Conservation (phyloP, 139 green algal genomes). For the Edaphochlamys debaryana region DNA sequence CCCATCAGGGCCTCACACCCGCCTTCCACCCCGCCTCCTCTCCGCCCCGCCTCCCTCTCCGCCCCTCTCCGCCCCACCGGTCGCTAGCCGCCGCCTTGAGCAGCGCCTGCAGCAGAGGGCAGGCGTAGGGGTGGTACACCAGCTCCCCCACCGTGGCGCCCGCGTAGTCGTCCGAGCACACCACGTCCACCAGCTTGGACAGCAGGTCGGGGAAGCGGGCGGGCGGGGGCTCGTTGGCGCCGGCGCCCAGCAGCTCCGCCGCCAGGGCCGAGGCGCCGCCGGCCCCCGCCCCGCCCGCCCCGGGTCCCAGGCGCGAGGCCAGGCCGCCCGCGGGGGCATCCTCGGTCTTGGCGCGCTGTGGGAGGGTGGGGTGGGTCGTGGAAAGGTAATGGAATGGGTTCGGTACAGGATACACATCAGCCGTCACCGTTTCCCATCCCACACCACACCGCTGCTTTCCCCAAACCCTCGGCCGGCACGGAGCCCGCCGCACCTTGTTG, state of each 20-base stretch:
- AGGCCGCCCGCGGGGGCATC: neutral
- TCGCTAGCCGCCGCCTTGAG: constrained; percentile 55
- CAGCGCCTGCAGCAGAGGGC: constrained; percentile 76
- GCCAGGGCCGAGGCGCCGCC: neutral
- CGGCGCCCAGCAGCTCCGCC: constrained; percentile 15
- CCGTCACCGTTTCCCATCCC: too few relatives aligned
- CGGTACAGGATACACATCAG: too few relatives aligned
- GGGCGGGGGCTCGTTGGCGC: neutral
- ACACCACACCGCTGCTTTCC: too few relatives aligned
- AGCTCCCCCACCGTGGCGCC: constrained; percentile 54
- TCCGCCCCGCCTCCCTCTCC: too few relatives aligned
- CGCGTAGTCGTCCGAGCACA: constrained; percentile 56
- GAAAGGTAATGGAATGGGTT: too few relatives aligned
- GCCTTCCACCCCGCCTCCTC: too few relatives aligned
- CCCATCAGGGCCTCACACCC: too few relatives aligned
- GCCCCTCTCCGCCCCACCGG: too few relatives aligned
- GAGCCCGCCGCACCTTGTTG: constrained; percentile 30
- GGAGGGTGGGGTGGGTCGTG: too few relatives aligned
- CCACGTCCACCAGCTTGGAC: constrained; percentile 30
- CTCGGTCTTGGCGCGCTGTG: neutral
- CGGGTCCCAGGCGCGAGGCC: constrained; percentile 1
- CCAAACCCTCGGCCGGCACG: too few relatives aligned
- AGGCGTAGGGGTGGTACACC: constrained; percentile 58
- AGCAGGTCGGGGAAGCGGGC: constrained; percentile 47
- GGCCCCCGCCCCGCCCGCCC: neutral